A percentile compares a stretch with the other conserved stretches of the same genome.
phyloP scores from a whole-genome alignment of 2,329 filamentous ascomycete genomes.

The Plectosphaerella cucumerina region DNA sequence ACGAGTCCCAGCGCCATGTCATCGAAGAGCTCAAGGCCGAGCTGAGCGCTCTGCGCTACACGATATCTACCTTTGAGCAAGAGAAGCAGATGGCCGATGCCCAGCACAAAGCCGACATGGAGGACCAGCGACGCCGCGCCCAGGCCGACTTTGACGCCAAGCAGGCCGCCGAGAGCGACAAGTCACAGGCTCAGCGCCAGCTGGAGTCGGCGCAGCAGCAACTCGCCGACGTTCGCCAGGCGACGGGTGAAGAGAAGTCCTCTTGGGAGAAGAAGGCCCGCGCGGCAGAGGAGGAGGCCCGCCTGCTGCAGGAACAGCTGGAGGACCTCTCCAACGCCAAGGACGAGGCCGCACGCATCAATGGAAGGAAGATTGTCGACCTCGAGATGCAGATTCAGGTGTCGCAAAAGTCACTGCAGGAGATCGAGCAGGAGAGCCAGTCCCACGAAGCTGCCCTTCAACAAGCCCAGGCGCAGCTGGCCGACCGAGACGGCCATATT shows the following conservation, averaged over 20 bases:
- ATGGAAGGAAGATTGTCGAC: conserved; percentile 51
- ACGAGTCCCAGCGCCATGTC: conserved; percentile 51
- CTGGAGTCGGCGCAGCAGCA: conserved; percentile 47
- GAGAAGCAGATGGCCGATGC: conserved; percentile 78
- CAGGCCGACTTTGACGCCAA: conserved; percentile 76
- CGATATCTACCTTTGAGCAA: conserved; percentile 80
- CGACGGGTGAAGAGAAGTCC: conserved; percentile 51
- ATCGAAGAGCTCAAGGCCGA: conserved; percentile 84
- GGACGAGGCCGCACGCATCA: conserved; percentile 64
- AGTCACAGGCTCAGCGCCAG: conserved; percentile 43
- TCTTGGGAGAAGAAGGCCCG: conserved; percentile 66
- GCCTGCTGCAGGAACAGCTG: conserved; percentile 71
- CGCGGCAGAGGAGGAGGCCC: conserved; percentile 69
- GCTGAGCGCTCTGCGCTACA: conserved; percentile 82
- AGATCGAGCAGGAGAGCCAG: conserved; percentile 55
- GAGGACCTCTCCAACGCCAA: conserved; percentile 64
- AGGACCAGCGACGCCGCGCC: conserved; percentile 74
- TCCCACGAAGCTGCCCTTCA: conserved; percentile 53
- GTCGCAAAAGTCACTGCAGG: conserved; percentile 45
- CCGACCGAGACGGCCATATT: conserved; percentile 65
- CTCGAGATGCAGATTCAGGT: conserved; percentile 48
- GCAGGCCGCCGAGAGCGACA: conserved; percentile 55
- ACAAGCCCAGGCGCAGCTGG: conserved; percentile 61
- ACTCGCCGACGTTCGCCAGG: conserved; percentile 45
- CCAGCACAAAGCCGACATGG: conserved; percentile 77